phyloP scores from a whole-genome alignment of 2,329 filamentous ascomycete species.

The Penicillium sp. region DNA sequence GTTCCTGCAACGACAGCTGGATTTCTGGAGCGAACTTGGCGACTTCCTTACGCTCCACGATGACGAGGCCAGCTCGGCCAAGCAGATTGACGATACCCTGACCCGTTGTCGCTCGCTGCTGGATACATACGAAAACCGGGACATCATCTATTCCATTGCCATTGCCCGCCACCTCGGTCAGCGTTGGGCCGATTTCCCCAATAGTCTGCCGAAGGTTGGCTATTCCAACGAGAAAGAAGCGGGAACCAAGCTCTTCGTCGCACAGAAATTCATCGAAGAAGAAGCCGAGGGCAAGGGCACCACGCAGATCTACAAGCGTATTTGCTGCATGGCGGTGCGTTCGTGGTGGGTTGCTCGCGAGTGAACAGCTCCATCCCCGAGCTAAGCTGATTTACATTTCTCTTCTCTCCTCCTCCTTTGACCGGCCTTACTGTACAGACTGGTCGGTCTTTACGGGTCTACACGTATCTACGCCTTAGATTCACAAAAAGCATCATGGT shows the following conservation, averaged over 20 bases:
- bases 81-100: constrained; percentile 63
- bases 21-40: constrained; percentile 79
- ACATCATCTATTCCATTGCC: constrained; percentile 84
- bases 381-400: neutral
- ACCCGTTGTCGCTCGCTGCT: constrained; percentile 64
- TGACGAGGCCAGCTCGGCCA: constrained; percentile 50
- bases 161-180: constrained; percentile 71
- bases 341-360: constrained; percentile 49
- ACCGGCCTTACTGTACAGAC: neutral
- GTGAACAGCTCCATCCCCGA: constrained; percentile 13
- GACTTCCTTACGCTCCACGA: constrained; percentile 66
- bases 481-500: constrained; percentile 25
- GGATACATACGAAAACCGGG: constrained; percentile 77
- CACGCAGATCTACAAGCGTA: constrained; percentile 66
- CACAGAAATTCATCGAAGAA: constrained; percentile 64
- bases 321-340: constrained; percentile 62
- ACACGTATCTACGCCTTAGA: neutral
- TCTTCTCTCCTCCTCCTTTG: neutral
- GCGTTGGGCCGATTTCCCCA: constrained; percentile 57
- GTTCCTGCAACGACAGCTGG: constrained; percentile 59
- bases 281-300: constrained; percentile 65
- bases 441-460: neutral
- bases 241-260: constrained; percentile 63
- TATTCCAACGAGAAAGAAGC: constrained; percentile 64
- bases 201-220: constrained; percentile 51